phyloP scores from a whole-genome alignment of 192 early-diverging fungal species.

The Linnemannia schmuckeri region DNA sequence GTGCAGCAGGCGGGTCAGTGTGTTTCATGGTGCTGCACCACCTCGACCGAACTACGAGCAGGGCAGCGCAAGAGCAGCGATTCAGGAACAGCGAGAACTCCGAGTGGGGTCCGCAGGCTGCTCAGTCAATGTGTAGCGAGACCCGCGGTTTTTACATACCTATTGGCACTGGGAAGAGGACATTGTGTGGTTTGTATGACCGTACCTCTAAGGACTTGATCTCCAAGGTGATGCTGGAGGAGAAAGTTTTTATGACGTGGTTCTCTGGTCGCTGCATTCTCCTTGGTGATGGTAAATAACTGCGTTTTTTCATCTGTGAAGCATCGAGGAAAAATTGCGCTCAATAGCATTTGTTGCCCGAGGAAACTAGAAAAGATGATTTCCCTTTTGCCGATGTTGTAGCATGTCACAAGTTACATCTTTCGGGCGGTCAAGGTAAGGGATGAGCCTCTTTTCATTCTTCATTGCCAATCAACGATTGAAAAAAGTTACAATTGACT shows the following conservation, averaged over 20 bases:
- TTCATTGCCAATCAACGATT: too few relatives aligned
- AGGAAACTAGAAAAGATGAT: too few relatives aligned
- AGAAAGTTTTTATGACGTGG: constrained; percentile 4
- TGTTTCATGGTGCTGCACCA: background rate
- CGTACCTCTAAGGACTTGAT: background rate
- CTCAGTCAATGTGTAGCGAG: constrained; percentile 10
- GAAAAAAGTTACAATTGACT: too few relatives aligned
- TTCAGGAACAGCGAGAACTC: background rate
- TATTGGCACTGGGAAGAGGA: background rate
- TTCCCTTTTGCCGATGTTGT: too few relatives aligned
- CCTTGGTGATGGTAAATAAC: constrained; percentile 7
- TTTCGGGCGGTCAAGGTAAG: too few relatives aligned
- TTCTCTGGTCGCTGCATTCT: background rate
- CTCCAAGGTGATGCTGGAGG: constrained; percentile 10
- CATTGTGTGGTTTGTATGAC: background rate
- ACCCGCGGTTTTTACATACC: background rate
- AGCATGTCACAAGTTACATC: too few relatives aligned
- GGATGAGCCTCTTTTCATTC: too few relatives aligned
- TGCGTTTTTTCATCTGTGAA: too few relatives aligned
- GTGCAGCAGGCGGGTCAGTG: too few relatives aligned
- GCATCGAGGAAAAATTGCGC: too few relatives aligned
- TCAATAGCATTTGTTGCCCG: too few relatives aligned
- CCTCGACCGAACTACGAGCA: background rate
- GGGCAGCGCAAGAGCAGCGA: background rate
- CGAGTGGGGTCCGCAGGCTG: constrained; percentile 12